These are phyloP conservation scores for Neolentinus lepideus DNA, from an alignment of 1,284 basidiomycete species.

Conservation along the genomic window DNA sequence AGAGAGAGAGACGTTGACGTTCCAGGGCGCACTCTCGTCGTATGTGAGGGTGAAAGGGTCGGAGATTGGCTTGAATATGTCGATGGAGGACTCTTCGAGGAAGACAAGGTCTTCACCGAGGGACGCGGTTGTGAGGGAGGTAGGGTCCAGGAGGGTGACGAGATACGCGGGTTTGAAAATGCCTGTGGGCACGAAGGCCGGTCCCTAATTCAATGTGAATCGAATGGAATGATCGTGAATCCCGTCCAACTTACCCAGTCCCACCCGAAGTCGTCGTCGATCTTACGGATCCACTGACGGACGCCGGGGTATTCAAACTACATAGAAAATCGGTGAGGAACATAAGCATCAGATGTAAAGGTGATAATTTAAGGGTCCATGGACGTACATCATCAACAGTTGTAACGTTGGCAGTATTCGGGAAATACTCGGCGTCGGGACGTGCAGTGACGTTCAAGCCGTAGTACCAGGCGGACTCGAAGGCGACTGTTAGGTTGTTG, in stretches of 20 bases:
- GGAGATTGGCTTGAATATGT: constrained; percentile 47
- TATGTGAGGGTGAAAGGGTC: constrained; percentile 28
- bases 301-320: constrained; percentile 45
- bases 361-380: too few species aligned
- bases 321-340: not conserved
- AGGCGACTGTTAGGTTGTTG: constrained; percentile 40
- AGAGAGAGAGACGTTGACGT: constrained; percentile 47
- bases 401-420: constrained; percentile 10
- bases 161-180: constrained; percentile 48
- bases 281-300: constrained; percentile 43
- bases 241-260: constrained; percentile 51
- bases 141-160: constrained; percentile 29
- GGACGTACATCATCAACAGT: not conserved
- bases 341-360: not conserved
- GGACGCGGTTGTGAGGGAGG: constrained; percentile 7
- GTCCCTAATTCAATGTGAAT: too few species aligned
- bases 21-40: constrained; percentile 41
- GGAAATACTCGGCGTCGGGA: constrained; percentile 38
- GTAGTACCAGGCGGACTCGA: constrained; percentile 48
- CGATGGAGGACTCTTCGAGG: constrained; percentile 46
- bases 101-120: constrained; percentile 25
- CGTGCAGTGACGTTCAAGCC: constrained; percentile 43
- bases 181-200: constrained; percentile 49
- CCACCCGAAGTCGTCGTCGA: constrained; percentile 52
- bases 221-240: too few species aligned